Conservation (phyloP, 805 yeast genomes). For the Pichia scutulata region DNA sequence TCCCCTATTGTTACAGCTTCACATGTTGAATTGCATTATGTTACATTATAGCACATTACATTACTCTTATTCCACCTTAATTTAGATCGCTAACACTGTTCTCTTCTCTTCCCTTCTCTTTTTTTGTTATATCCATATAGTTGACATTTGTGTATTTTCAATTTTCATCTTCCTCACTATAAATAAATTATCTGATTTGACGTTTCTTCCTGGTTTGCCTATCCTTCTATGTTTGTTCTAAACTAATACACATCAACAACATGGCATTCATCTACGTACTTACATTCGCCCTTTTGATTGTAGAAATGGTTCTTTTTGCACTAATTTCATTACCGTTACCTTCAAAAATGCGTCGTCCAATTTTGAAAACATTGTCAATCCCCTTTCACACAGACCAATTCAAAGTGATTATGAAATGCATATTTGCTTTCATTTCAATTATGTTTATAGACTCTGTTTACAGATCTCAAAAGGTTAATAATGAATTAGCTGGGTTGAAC, state of each 20-base stretch:
- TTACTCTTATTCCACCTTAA: neutral
- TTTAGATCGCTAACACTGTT: neutral
- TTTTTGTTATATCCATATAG: neutral
- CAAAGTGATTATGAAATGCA: slow-evolving; percentile 70
- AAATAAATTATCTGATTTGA: neutral
- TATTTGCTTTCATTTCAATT: slow-evolving; percentile 74
- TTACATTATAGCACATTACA: neutral
- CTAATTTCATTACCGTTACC: slow-evolving; percentile 84
- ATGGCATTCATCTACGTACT: slow-evolving; percentile 28
- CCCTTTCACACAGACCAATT: slow-evolving; percentile 69
- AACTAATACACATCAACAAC: slow-evolving; percentile 1
- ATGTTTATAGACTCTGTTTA: slow-evolving; percentile 85
- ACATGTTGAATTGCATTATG: too few species aligned
- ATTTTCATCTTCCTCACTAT: neutral
- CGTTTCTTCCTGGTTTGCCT: neutral
- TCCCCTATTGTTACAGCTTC: neutral
- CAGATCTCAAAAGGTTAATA: slow-evolving; percentile 62
- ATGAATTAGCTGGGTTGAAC: slow-evolving; percentile 39
- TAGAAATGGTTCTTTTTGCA: slow-evolving; percentile 74
- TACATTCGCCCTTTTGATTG: slow-evolving; percentile 63
- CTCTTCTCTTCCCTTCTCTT: neutral
- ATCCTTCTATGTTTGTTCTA: neutral
- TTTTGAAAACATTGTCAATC: slow-evolving; percentile 52
- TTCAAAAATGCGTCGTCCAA: slow-evolving; percentile 56
- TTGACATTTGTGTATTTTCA: too few species aligned